A percentile compares a stretch with the other conserved stretches of the same genome.
Evolutionary conservation across 2,329 filamentous ascomycete species (phyloP).

Genomic region (Epichloe uncinata): DNA sequence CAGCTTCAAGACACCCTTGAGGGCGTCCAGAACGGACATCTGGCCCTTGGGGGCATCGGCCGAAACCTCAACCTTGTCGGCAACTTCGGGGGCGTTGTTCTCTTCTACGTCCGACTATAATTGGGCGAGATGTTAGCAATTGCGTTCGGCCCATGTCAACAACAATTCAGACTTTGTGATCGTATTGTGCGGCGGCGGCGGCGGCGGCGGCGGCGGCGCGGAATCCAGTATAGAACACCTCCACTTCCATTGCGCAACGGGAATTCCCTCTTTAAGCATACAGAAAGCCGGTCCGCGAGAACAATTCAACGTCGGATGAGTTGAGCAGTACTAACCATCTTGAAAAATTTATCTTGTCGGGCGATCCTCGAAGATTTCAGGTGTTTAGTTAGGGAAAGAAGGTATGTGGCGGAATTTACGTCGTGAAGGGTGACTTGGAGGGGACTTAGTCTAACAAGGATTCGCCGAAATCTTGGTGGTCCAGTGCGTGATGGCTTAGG

Average conservation of each 20-base stretch:
- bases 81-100: conserved; percentile 72
- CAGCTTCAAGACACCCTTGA: conserved; percentile 98
- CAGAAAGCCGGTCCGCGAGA: not conserved
- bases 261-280: too few relatives aligned
- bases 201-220: not conserved
- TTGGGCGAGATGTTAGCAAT: conserved; percentile 24
- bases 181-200: not conserved
- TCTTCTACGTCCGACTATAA: conserved; percentile 98
- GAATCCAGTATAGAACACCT: not conserved
- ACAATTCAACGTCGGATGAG: not conserved
- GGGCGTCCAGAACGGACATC: conserved; percentile 96
- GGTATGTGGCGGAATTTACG: conserved; percentile 13
- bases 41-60: conserved; percentile 83
- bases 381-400: conserved; percentile 16
- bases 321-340: conserved; percentile 40
- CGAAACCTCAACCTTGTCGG: conserved; percentile 88
- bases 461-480: conserved; percentile 23
- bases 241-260: not conserved
- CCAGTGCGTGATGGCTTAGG: conserved; percentile 25
- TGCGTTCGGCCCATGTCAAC: not conserved
- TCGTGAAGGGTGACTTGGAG: conserved; percentile 19
- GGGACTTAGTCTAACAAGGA: conserved; percentile 18
- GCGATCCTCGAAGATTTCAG: conserved; percentile 54
- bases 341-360: conserved; percentile 43
- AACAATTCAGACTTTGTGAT: not conserved